Evolutionary conservation across 2,329 filamentous ascomycete species (phyloP), one percentile per base, ranked within the genome.

Genomic region (Aspergillus fumigatiaffinis): DNA sequence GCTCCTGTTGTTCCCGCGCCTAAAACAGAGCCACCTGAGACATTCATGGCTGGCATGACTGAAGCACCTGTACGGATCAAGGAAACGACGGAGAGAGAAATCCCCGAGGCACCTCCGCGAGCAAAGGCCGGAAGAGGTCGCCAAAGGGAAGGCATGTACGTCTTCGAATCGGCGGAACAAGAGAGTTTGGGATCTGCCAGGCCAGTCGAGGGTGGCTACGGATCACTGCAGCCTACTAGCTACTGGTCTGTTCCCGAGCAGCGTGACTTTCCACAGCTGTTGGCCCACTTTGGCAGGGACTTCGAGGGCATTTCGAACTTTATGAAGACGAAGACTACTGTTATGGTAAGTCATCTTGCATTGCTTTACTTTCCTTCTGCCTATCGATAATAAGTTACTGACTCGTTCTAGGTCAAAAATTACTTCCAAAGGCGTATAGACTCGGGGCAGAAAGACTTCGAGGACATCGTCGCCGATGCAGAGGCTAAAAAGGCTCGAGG

Each of bases 221-320:
- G 72, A 14, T 71, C 71, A 9, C 63, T 74, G 57, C 75, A 77
- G 53, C 76, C 78, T 29, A 80, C 77, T 4, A 81, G 79, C 57
- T 81, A 81, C 64, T 81, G 79, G 79, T 81, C 79, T 58, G 79
- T 81, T 17, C 77, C 77, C 12, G 79, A 81, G 61, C 73, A 77
- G 60, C 70, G 73, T 41, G 77, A 80, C 59, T 80, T 81, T 57
- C 74, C 75, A 2, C 70, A 72, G 14, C 63, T 80, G 46, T 65
- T 81, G 41, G 72, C 70, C 17, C 76, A 80, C 61, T 81, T 77
- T 66, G 79, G 79, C 21, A 74, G 71, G 29, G 76, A 81, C 65
- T 81, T 78, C 60, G 76, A 77, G 56, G 76, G 72, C 14, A 80
- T 81, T 55, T 78, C 79, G 4, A 72, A 75, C 44, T 77, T 75